These are phyloP conservation scores for Blastocystis hominis DNA, from an alignment of 352 stramenopile species.

Conservation along the genomic window DNA sequence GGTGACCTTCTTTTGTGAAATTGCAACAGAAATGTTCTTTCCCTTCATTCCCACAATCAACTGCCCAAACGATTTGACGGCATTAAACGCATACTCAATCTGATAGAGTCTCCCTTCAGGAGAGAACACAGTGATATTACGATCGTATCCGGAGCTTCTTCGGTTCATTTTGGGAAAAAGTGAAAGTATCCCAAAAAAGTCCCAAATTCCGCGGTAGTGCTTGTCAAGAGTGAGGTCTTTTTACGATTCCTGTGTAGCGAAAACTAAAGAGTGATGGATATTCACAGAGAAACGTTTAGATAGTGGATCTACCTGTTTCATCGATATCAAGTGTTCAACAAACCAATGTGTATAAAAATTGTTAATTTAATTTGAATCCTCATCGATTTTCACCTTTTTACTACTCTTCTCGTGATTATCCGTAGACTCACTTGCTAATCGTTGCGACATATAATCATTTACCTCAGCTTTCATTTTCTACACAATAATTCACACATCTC, in stretches of 20 bases:
- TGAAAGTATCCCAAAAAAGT: not conserved
- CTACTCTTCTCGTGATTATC: not conserved
- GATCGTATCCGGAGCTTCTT: constrained; percentile 59
- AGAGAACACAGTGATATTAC: constrained; percentile 60
- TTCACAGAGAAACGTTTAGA: not conserved
- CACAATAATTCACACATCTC: not conserved
- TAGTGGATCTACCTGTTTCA: not conserved
- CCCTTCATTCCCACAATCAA: constrained; percentile 59
- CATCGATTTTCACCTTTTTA: not conserved
- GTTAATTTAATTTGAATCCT: not conserved
- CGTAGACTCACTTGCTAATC: not conserved
- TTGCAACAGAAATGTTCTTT: constrained; percentile 54
- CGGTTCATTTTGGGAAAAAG: constrained; percentile 56
- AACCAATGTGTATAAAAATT: not conserved
- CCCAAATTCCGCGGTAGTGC: not conserved
- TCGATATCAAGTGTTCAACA: not conserved
- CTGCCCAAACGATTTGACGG: constrained; percentile 57
- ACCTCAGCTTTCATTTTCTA: constrained; percentile 54
- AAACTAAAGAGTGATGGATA: not conserved
- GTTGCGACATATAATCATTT: not conserved
- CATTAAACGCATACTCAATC: constrained; percentile 61
- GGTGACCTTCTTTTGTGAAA: constrained; percentile 60
- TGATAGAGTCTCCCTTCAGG: constrained; percentile 59
- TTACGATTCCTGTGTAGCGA: not conserved
- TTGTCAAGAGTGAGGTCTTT: not conserved